Evolutionary conservation across 2,329 filamentous ascomycete species (phyloP), one percentile per base, ranked within the genome.

Genomic region (Elsinoe fawcettii): DNA sequence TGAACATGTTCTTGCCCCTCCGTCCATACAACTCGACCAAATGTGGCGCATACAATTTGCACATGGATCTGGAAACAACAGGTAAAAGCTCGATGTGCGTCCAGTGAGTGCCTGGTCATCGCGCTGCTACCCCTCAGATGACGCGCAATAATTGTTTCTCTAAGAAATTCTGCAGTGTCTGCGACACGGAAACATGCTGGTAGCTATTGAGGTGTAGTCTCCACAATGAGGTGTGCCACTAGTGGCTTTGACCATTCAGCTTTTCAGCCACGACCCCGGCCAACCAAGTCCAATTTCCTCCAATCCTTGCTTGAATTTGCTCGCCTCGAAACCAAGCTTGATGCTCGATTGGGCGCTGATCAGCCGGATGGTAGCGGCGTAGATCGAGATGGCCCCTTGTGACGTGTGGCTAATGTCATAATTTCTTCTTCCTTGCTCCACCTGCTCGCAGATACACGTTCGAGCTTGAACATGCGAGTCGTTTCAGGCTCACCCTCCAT

Each of bases 341-440:
- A 53, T 53, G 49, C 20, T 53, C 49, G 18, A 53, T 53, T 39
- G 49, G 49, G 49, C 30, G 49, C 32, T 39, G 49, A 53, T 53
- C 49, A 53, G 30, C 49, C 49, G 49, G 32, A 12, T 20, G 2
- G 14, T 37, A 53, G 49, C 49, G 49, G n/a, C 22, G 49, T 22
- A 16, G 49, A 53, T 53, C 49, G 49, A 36, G 30, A 37, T 39
- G 49, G 18, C 30, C 49, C 34, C 30, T 36, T 36, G 49, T 53
- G 49, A 53, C 49, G 49, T 53, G 49, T 53, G 49, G 49, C 49
- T 53, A 36, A 49, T 11, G 30, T 53, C 49, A 53, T 39, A 53
- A 53, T 53, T 53, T 36, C 49, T 53, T 53, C 32, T 53, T 23
- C 8, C 49, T 22, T 32, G 25, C 46, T 34, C 25, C 46, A 51